These are phyloP conservation scores for Neurospora cerealis DNA, from an alignment of 495 filamentous ascomycete species.

Conservation along the genomic window DNA sequence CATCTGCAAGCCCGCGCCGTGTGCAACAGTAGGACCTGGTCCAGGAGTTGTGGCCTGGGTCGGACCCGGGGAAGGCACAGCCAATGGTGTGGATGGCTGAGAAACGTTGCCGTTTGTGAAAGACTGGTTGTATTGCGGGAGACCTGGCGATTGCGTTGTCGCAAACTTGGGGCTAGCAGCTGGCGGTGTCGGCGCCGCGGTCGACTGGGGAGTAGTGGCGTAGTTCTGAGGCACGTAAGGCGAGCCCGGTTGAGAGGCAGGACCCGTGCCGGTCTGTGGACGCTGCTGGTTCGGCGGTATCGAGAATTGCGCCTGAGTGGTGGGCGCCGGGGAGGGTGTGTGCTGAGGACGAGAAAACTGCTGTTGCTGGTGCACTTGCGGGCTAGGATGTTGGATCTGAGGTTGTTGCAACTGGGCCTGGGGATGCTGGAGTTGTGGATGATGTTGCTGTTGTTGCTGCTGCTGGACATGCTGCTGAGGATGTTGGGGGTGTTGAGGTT, in stretches of 20 bases:
- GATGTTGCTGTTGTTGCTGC: background rate
- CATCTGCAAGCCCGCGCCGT: background rate
- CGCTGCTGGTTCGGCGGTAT: conserved; percentile 52
- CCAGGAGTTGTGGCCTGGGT: background rate
- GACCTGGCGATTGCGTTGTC: background rate
- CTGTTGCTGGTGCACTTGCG: conserved; percentile 1
- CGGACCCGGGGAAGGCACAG: background rate
- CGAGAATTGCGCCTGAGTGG: conserved; percentile 13
- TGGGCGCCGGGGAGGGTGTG: conserved; percentile 24
- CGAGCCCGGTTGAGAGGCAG: conserved; percentile 27
- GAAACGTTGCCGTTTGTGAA: background rate
- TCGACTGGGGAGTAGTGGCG: conserved; percentile 8
- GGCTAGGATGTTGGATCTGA: background rate
- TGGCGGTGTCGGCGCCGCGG: background rate
- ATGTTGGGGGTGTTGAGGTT: background rate
- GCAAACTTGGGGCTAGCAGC: background rate
- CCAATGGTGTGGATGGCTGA: background rate
- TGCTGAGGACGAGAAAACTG: conserved; percentile 19
- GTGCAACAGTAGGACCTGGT: background rate
- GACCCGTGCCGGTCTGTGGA: conserved; percentile 57
- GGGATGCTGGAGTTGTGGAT: background rate
- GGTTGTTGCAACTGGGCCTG: background rate
- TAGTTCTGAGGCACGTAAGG: conserved; percentile 10
- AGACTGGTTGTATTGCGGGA: background rate
- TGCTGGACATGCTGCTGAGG: background rate